Evolutionary conservation across 257 asterid species (phyloP).

Genomic region (Petunia secreta): DNA sequence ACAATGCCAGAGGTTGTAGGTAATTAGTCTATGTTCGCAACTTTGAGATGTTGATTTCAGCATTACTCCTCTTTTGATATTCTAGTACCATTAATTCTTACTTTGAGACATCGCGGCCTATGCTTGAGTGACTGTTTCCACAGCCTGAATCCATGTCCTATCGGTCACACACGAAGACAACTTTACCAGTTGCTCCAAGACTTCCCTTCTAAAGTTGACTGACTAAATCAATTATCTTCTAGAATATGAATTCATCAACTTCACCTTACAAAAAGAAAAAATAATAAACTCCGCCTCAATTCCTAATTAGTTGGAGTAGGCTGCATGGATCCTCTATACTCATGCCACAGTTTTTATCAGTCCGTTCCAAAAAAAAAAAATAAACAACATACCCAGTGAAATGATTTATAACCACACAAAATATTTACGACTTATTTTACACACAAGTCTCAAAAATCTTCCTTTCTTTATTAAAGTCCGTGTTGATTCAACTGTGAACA

Average conservation of each 20-base stretch:
- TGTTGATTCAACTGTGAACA: too few species aligned
- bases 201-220: background rate
- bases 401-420: too few species aligned
- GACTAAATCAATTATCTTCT: background rate
- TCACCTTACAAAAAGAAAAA: background rate
- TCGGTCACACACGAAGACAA: too few species aligned
- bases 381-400: too few species aligned
- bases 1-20: slow-evolving; percentile 62
- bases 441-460: too few species aligned
- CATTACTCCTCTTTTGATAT: background rate
- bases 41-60: background rate
- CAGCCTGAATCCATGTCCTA: too few species aligned
- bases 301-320: background rate
- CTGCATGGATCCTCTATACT: background rate
- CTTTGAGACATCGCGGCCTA: too few species aligned
- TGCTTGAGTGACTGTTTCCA: too few species aligned
- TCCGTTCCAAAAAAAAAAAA: too few species aligned
- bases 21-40: slow-evolving; percentile 30
- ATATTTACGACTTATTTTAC: too few species aligned
- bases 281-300: too few species aligned
- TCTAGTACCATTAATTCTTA: background rate
- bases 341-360: background rate
- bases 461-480: too few species aligned
- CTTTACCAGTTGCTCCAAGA: background rate
- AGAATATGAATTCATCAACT: background rate